Evolutionary conservation across 2,329 filamentous ascomycete species (phyloP).

Genomic region (Diaporthe sp.): DNA sequence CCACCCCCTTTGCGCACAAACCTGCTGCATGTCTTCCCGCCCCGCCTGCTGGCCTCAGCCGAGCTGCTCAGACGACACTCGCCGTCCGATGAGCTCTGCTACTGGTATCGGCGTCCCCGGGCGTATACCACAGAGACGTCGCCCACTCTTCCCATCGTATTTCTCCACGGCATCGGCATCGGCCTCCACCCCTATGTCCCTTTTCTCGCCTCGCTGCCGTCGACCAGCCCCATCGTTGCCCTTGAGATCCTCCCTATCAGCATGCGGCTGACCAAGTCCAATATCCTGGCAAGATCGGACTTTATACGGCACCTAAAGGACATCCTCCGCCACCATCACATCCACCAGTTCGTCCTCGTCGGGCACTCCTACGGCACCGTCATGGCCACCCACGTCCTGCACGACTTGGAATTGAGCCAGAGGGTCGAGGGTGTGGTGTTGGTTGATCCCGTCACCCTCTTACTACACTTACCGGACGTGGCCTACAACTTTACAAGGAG

Average conservation of each 20-base stretch:
- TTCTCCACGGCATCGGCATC: slow-evolving; percentile 37
- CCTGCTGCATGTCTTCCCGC: slow-evolving; percentile 61
- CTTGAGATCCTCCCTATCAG: slow-evolving; percentile 37
- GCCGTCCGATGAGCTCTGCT: slow-evolving; percentile 34
- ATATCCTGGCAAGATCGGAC: slow-evolving; percentile 60
- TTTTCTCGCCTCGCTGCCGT: slow-evolving; percentile 33
- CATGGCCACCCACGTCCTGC: slow-evolving; percentile 70
- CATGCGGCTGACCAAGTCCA: slow-evolving; percentile 37
- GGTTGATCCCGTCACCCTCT: slow-evolving; percentile 72
- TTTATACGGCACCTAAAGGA: slow-evolving; percentile 66
- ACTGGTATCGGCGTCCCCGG: slow-evolving; percentile 32
- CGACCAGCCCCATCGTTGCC: slow-evolving; percentile 34
- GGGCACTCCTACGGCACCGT: slow-evolving; percentile 75
- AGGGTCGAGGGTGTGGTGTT: slow-evolving; percentile 61
- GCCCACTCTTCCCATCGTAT: slow-evolving; percentile 35
- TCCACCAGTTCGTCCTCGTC: slow-evolving; percentile 67
- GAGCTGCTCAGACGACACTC: neutral
- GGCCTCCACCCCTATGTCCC: slow-evolving; percentile 35
- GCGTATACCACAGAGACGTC: neutral
- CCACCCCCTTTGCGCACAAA: slow-evolving; percentile 48
- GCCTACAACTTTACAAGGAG: slow-evolving; percentile 77
- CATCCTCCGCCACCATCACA: slow-evolving; percentile 68
- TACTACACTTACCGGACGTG: slow-evolving; percentile 76
- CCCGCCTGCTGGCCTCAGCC: slow-evolving; percentile 57
- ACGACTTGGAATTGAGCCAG: slow-evolving; percentile 56